Base-by-base conservation (phyloP, 179 eudicot genomes). In the Pouteria campechiana region DNA sequence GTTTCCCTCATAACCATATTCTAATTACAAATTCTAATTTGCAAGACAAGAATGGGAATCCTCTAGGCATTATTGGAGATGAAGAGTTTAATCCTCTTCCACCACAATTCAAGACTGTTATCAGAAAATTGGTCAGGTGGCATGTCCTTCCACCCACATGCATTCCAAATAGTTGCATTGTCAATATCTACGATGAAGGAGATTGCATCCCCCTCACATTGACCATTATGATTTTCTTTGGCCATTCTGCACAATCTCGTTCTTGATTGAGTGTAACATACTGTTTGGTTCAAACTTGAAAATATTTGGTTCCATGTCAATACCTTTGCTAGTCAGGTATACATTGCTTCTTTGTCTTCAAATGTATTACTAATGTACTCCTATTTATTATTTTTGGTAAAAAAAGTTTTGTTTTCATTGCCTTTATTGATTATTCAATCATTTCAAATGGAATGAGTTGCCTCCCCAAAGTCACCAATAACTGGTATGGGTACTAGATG, bases 201-300 rank as follows among this genome's bases (percentile, higher is more conserved):
- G 82, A 75, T 38, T 79, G 88, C 62, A 72, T 79, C 36, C 87
- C 82, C 87, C 87, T n/a, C 87, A 79, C 47, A 79, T 79, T 6
- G 88, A 79, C 46, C 83, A 79, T 41, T 83, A 79, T 27, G 83
- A 79, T 67, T 79, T 79, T 33, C 47, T 79, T 34, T 61, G 88
- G 1, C 88, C 83, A 17, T 79, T 79, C 54, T 79, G 87, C 48
- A 79, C 87, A 1, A 72, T 75, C 16, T 79, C 83, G 3, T 75
- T 79, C 49, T 63, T 79, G 63, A 37, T 70, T 3, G 58, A 79
- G 58, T 75, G 83, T 52, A 64, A 79, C 6, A 79, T 79, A 42
- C 44, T 79, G 25, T 72, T 79, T 17, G 83, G 88, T 19, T 46
- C 66, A 3, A 69, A 54, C 47, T 44, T 80, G 31, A 80, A 76